Base-by-base conservation (phyloP, 805 yeast species). In the Saturnispora halmiae region DNA sequence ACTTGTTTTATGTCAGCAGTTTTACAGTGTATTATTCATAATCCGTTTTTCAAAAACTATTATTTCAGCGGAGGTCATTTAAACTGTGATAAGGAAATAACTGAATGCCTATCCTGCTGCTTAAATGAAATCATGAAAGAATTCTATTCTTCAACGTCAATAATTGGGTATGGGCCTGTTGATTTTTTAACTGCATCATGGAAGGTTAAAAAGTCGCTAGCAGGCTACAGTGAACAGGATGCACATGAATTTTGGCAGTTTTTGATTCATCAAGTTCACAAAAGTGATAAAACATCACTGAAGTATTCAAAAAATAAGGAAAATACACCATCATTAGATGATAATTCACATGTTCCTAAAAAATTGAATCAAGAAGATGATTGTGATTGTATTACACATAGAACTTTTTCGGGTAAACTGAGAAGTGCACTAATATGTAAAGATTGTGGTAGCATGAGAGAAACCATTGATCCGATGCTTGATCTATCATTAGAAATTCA, bases 241-340 rank as follows among this genome's bases (percentile, higher is more conserved):
- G 97, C 98, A 0, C 99, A 92, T 61, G 99, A 92, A 60, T 92
- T 90, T 60, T 81, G 94, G 81, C 96, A 92, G 56, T 88, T 90
- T 56, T 55, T 90, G 22, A 67, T 90, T 29, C 83, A 90, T 59
- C 94, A 87, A 60, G 61, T 92, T 42, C 98, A 92, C 59, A 62
- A 60, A 41, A 65, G 61, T 44, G 66, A 67, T 51, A 64, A 56
- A 11, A 44, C 41, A 27, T 43, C 44, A 11, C 48, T 38, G 3
- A 53, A 53, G 37, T 45, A 48, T 25, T 48, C 50, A 11, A 31
- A 27, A 18, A 40, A 41, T 30, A 54, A 50, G 22, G 57, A 53
- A 29, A 45, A 46, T 13, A 50, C 56, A 11, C 58, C 60, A 10
- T 30, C 43, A 5, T 21, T 40, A 9, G 44, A 43, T 9, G 41